Evolutionary conservation across 306 rosid species (phyloP).

Genomic region (Psophocarpus tetragonolobus): DNA sequence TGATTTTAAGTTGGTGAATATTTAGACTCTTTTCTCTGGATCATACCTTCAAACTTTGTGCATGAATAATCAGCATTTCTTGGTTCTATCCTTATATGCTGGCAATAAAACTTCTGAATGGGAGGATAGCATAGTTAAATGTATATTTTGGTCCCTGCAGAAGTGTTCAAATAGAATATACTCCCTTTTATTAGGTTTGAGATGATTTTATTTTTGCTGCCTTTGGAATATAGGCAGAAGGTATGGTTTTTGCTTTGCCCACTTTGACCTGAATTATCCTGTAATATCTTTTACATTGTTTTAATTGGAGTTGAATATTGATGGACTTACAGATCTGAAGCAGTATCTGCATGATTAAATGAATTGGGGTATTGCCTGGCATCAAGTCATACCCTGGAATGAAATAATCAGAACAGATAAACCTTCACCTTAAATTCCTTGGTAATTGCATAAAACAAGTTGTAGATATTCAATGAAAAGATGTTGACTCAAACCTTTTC

Average conservation of each 20-base stretch:
- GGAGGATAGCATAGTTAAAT: neutral
- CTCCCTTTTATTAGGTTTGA: neutral
- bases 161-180: neutral
- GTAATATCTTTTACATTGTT: neutral
- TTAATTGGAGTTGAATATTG: slow-evolving; percentile 13
- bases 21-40: neutral
- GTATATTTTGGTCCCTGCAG: neutral
- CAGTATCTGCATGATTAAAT: slow-evolving; percentile 32
- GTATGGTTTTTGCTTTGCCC: neutral
- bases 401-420: slow-evolving; percentile 26
- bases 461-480: slow-evolving; percentile 14
- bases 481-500: slow-evolving; percentile 42
- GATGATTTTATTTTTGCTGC: neutral
- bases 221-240: neutral
- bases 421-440: slow-evolving; percentile 7
- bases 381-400: slow-evolving; percentile 35
- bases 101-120: neutral
- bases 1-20: slow-evolving; percentile 5
- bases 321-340: slow-evolving; percentile 26
- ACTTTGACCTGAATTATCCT: neutral
- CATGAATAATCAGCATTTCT: neutral
- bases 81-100: neutral
- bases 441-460: neutral
- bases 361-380: slow-evolving; percentile 31
- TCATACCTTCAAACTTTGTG: neutral